phyloP scores from a whole-genome alignment of 1,139 yeast genomes.

The Debaryomyces sp. region DNA sequence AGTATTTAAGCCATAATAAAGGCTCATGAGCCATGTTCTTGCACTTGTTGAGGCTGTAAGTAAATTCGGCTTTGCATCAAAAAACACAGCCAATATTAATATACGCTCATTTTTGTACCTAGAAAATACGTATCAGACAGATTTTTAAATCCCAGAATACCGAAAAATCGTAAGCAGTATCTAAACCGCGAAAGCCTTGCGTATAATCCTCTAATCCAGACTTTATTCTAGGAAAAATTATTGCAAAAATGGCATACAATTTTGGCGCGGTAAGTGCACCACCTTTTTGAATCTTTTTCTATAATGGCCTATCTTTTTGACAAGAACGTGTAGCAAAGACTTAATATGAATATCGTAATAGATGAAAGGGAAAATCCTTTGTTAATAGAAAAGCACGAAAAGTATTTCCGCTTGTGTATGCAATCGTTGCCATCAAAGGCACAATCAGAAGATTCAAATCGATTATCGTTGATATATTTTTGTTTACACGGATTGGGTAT shows the following conservation, averaged over 20 bases:
- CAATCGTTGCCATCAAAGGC: slow-evolving; percentile 51
- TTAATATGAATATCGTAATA: neutral
- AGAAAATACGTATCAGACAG: neutral
- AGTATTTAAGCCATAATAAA: neutral
- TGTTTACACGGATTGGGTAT: slow-evolving; percentile 64
- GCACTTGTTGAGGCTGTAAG: too few species aligned
- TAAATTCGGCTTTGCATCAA: too few species aligned
- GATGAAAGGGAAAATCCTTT: neutral
- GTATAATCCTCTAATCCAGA: too few species aligned
- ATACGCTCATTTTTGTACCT: too few species aligned
- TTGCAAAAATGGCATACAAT: too few species aligned
- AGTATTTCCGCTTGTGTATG: slow-evolving; percentile 53
- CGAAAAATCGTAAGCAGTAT: neutral
- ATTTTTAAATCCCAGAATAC: neutral
- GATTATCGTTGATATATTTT: slow-evolving; percentile 66
- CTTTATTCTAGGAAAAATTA: too few species aligned
- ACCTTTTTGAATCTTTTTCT: neutral
- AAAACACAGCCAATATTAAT: too few species aligned
- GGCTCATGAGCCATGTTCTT: neutral
- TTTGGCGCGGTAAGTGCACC: neutral
- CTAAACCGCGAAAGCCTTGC: neutral
- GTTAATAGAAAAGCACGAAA: slow-evolving; percentile 34
- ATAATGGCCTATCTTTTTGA: neutral
- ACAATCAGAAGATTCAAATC: slow-evolving; percentile 66
- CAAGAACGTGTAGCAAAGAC: neutral